phyloP scores from a whole-genome alignment of 176 grass and related monocot genomes.

The Thalia dealbata region DNA sequence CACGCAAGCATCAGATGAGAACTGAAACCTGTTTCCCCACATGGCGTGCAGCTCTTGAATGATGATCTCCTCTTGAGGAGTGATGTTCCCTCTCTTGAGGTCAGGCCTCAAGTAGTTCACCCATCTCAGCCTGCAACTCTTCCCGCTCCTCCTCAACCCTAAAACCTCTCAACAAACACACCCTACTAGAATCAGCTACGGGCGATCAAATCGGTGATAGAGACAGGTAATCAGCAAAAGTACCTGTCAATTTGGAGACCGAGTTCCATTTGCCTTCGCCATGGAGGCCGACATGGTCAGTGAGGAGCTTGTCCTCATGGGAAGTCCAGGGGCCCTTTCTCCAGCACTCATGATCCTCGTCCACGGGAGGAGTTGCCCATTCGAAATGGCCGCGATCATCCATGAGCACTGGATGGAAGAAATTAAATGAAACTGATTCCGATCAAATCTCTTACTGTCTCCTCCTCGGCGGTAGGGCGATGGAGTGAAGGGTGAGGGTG shows the following conservation, averaged over 20 bases:
- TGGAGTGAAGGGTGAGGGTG: no score
- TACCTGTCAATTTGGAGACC: conserved; percentile 63
- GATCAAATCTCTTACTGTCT: no score
- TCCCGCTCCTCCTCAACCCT: conserved; percentile 8
- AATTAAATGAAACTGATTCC: no score
- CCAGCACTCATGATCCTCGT: conserved; percentile 47
- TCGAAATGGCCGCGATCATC: no score
- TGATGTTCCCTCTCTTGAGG: conserved; percentile 13
- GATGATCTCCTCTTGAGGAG: conserved; percentile 4
- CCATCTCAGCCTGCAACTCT: conserved; percentile 19
- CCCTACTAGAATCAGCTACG: background rate
- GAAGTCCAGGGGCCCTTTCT: conserved; percentile 88
- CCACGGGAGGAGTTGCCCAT: background rate
- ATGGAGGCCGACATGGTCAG: conserved; percentile 63
- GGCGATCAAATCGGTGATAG: background rate
- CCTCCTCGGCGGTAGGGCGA: no score
- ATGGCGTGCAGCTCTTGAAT: conserved; percentile 6
- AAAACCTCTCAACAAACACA: no score
- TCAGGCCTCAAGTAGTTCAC: conserved; percentile 21
- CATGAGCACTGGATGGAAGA: no score
- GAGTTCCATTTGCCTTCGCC: conserved; percentile 93
- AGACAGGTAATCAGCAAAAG: background rate
- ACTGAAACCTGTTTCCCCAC: conserved; percentile 21
- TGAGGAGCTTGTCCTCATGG: conserved; percentile 70
- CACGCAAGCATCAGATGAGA: no score